Base-by-base conservation (phyloP, 164 flowering plant genomes). In the grape (Vitis vinifera) region DNA sequence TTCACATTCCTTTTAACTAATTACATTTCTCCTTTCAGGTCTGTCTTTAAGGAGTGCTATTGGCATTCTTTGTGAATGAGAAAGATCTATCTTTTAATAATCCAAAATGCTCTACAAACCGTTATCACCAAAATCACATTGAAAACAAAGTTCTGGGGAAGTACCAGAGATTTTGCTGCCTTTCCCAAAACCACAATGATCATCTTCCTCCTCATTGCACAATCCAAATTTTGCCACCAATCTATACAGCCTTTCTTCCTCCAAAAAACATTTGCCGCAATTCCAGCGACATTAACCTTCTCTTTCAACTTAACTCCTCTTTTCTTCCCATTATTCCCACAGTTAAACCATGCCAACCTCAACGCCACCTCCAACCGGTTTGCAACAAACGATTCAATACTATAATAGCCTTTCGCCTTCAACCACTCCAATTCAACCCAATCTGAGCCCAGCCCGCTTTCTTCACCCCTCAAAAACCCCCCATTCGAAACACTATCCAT, bases 371-470 rank as follows among this genome's bases (percentile, higher is more conserved):
- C 98, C 72, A 94, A 55, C 81, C 84, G 73, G 67, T 92, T 94
- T 19, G 84, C 97, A 66, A 92, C 80, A 75, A 92, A 94, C 5
- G 84, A 92, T 81, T 86, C 92, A 50, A 92, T 19, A 51, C 90
- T 83, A 59, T 92, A 94, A 77, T 89, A 94, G 50, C 98, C 98
- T 71, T 85, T 91, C 1, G 72, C 87, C 77, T 88, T 92, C 79
- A 94, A 76, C 98, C 98, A 94, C 49, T 75, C 74, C 73, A 94
- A 68, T 68, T 94, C 98, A 62, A 84, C 85, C 98, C 97, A 94
- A 31, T 79, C 81, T 9, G 70, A 73, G 10, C 85, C 88, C 85
- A 84, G 62, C 19, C 64, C 85, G 30, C 72, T 75, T 55, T 74
- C 93, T 17, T 81, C 91, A 6, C 93, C 91, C 65, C 89, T 85